phyloP scores from a whole-genome alignment of 768 basidiomycete species.

The Tylopilus sp. region DNA sequence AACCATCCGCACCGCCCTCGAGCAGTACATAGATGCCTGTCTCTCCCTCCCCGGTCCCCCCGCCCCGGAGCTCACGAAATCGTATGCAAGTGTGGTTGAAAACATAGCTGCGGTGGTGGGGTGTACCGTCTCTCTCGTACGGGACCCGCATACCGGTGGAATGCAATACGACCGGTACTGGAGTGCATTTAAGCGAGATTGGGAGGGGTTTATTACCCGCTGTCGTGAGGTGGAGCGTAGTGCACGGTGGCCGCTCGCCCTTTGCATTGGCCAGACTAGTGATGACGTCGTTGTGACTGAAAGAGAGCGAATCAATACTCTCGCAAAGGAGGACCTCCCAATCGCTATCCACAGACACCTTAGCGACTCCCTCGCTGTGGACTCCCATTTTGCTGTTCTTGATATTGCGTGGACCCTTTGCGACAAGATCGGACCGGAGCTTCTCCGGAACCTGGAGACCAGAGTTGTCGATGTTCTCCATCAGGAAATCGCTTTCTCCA shows the following conservation, averaged over 20 bases:
- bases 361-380: slow-evolving; percentile 40
- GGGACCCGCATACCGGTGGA: slow-evolving; percentile 76
- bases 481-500: slow-evolving; percentile 76
- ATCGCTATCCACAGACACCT: slow-evolving; percentile 55
- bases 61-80: slow-evolving; percentile 54
- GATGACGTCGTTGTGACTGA: slow-evolving; percentile 62
- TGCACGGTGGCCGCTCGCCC: slow-evolving; percentile 74
- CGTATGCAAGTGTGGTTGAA: slow-evolving; percentile 66
- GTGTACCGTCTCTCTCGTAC: slow-evolving; percentile 71
- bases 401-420: slow-evolving; percentile 63
- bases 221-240: slow-evolving; percentile 88
- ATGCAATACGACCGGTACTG: slow-evolving; percentile 76
- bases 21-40: slow-evolving; percentile 74
- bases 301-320: slow-evolving; percentile 67
- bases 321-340: slow-evolving; percentile 66
- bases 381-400: slow-evolving; percentile 55
- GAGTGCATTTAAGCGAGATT: slow-evolving; percentile 84
- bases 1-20: slow-evolving; percentile 78
- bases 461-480: slow-evolving; percentile 61
- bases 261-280: slow-evolving; percentile 44
- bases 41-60: slow-evolving; percentile 59
- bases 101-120: slow-evolving; percentile 85
- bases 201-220: slow-evolving; percentile 93
- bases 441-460: slow-evolving; percentile 54
- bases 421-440: slow-evolving; percentile 54